Conservation (phyloP, 805 yeast genomes). For the Kregervanrija fluxuum region DNA sequence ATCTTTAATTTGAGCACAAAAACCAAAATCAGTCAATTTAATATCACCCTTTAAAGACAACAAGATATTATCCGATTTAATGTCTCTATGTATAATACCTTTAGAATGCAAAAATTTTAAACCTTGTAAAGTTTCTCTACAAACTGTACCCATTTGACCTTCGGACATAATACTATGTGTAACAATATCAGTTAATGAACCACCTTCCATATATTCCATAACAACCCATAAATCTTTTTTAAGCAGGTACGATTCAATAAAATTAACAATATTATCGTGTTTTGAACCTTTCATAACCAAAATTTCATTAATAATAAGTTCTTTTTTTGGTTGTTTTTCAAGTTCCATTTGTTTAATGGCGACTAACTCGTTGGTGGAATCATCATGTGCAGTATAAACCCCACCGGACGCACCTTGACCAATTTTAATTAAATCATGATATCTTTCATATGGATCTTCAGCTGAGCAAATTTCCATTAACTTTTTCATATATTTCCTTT, state of each 20-base stretch:
- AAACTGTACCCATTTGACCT: conserved; percentile 91
- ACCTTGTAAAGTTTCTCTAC: conserved; percentile 84
- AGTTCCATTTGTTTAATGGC: conserved; percentile 97
- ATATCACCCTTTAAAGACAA: conserved; percentile 80
- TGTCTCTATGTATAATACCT: conserved; percentile 93
- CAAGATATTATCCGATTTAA: conserved; percentile 88
- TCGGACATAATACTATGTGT: conserved; percentile 85
- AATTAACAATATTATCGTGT: conserved; percentile 91
- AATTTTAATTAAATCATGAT: conserved; percentile 66
- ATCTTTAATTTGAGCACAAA: conserved; percentile 75
- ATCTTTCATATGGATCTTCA: conserved; percentile 74
- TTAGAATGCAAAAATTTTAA: conserved; percentile 80
- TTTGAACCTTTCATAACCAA: conserved; percentile 89
- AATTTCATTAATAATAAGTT: conserved; percentile 88
- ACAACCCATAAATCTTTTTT: conserved; percentile 90
- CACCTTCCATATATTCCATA: conserved; percentile 99
- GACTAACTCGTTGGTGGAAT: conserved; percentile 49
- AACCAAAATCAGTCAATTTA: conserved; percentile 78
- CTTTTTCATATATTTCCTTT: conserved; percentile 63
- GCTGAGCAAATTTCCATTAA: conserved; percentile 71
- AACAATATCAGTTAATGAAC: conserved; percentile 91
- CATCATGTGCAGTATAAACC: conserved; percentile 80
- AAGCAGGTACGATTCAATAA: conserved; percentile 74
- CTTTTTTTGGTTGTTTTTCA: conserved; percentile 93
- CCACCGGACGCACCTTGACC: conserved; percentile 99